Evolutionary conservation across 2,329 filamentous ascomycete genomes (phyloP).

Genomic region (Elsinoe arachidis): DNA sequence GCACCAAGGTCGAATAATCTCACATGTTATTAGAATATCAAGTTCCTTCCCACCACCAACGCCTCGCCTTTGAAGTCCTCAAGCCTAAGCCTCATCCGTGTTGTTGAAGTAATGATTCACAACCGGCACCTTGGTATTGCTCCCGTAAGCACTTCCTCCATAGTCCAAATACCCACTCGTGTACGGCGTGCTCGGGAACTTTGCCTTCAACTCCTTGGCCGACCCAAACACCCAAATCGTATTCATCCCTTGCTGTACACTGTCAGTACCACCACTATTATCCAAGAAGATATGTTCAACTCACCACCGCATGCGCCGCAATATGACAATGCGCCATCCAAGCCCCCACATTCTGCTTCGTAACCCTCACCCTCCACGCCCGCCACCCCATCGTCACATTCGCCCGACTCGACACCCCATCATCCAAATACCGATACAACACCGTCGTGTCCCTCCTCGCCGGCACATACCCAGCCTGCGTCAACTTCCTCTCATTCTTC

Average conservation of each 20-base stretch:
- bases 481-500: conserved; percentile 39
- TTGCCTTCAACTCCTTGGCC: background rate
- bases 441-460: conserved; percentile 43
- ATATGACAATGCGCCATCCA: conserved; percentile 58
- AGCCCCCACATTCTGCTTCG: conserved; percentile 38
- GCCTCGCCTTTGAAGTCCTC: too few species aligned
- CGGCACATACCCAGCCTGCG: conserved; percentile 29
- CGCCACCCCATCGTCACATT: conserved; percentile 46
- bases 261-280: background rate
- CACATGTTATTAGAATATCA: too few species aligned
- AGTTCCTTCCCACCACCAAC: too few species aligned
- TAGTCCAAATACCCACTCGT: conserved; percentile 9
- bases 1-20: background rate
- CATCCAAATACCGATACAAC: conserved; percentile 45
- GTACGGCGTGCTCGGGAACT: conserved; percentile 6
- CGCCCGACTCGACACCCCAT: conserved; percentile 26
- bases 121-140: conserved; percentile 6
- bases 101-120: conserved; percentile 12
- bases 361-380: conserved; percentile 50
- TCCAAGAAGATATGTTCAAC: background rate
- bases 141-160: conserved; percentile 12
- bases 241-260: background rate
- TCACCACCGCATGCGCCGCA: conserved; percentile 50
- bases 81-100: background rate
- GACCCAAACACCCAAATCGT: conserved; percentile 9